These are phyloP conservation scores for Puccinia horiana DNA, from an alignment of 1,284 basidiomycete species.

Conservation along the genomic window DNA sequence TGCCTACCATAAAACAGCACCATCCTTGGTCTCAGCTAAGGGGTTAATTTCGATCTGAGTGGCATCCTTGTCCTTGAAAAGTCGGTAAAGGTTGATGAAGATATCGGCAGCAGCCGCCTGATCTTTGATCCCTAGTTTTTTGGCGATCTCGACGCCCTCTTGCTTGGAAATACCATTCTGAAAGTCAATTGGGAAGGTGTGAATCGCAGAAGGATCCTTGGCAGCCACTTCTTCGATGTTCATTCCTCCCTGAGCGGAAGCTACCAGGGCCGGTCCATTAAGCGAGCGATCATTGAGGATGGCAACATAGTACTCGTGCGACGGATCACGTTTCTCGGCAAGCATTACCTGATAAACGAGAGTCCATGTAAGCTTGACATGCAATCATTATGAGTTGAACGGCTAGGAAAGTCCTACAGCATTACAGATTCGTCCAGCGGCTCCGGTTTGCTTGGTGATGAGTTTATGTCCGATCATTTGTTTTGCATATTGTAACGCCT, in stretches of 20 bases:
- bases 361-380: background rate
- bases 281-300: constrained; percentile 91
- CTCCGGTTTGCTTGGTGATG: constrained; percentile 99
- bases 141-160: constrained; percentile 76
- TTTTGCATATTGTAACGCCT: constrained; percentile 81
- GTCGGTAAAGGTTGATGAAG: constrained; percentile 90
- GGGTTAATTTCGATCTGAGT: constrained; percentile 99
- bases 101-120: constrained; percentile 80
- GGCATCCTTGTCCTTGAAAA: constrained; percentile 98
- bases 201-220: constrained; percentile 90
- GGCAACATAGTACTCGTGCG: constrained; percentile 98
- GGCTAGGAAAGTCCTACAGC: constrained; percentile 64
- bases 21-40: constrained; percentile 90
- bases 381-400: background rate
- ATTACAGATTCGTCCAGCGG: constrained; percentile 87
- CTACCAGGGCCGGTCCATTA: constrained; percentile 88
- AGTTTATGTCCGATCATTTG: constrained; percentile 95
- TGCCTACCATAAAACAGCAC: constrained; percentile 83
- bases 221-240: constrained; percentile 98
- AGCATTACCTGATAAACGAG: constrained; percentile 77
- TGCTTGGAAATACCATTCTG: constrained; percentile 75
- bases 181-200: constrained; percentile 90
- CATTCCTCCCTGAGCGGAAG: constrained; percentile 73
- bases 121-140: constrained; percentile 84
- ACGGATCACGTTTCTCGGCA: constrained; percentile 87